These are phyloP conservation scores for Solanum medicagineum DNA, from an alignment of 257 asterid species.

Conservation along the genomic window DNA sequence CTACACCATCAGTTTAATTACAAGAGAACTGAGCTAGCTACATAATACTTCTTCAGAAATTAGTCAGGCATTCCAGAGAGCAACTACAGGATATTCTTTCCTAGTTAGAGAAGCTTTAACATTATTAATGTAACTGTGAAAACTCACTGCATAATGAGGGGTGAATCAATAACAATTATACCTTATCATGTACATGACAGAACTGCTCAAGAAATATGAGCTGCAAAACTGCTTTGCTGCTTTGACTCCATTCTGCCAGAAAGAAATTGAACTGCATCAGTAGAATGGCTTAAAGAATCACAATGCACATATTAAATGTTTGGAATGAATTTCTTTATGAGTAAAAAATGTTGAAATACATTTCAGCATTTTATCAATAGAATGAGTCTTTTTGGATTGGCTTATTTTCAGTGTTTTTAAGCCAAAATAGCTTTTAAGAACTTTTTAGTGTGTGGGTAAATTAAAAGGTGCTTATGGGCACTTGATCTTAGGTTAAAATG, in stretches of 20 bases:
- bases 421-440: neutral
- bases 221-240: constrained; percentile 83
- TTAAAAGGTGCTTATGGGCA: neutral
- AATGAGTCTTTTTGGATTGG: neutral
- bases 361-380: neutral
- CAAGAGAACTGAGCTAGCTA: neutral
- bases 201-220: constrained; percentile 79
- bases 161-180: constrained; percentile 7
- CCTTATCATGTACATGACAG: constrained; percentile 96
- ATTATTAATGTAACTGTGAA: neutral
- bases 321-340: neutral
- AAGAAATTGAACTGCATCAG: neutral
- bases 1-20: neutral
- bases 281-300: neutral
- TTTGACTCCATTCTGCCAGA: constrained; percentile 67
- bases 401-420: neutral
- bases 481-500: neutral
- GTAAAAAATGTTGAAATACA: neutral
- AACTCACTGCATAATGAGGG: neutral
- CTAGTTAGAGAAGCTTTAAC: neutral
- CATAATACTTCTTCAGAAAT: neutral
- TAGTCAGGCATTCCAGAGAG: neutral
- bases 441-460: neutral
- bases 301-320: neutral
- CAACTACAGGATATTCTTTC: neutral